Evolutionary conservation across 2,329 filamentous ascomycete genomes (phyloP).

Genomic region (Diaporthe velutina): DNA sequence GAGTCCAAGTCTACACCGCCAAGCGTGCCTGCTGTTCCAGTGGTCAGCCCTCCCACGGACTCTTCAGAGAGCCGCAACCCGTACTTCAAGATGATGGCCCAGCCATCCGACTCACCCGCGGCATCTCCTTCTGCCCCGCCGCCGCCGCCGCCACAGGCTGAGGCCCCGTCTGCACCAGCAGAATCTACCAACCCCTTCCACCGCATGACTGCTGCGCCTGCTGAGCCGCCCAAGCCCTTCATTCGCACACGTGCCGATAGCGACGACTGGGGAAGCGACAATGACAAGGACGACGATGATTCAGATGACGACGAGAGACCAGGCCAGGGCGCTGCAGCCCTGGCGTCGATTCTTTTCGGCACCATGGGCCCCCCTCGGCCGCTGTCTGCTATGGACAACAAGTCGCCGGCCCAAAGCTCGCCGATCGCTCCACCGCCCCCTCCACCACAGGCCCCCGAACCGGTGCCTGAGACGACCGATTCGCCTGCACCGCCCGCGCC

Average conservation of each 20-base stretch:
- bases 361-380: slow-evolving; percentile 96
- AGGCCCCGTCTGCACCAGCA: slow-evolving; percentile 53
- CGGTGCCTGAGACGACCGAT: slow-evolving; percentile 43
- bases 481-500: slow-evolving; percentile 49
- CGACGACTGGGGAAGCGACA: slow-evolving; percentile 89
- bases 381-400: slow-evolving; percentile 84
- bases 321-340: slow-evolving; percentile 87
- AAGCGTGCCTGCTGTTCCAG: slow-evolving; percentile 56
- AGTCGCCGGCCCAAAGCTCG: slow-evolving; percentile 57
- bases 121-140: slow-evolving; percentile 58
- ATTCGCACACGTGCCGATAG: slow-evolving; percentile 68
- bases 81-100: slow-evolving; percentile 90
- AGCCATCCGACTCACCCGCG: slow-evolving; percentile 67
- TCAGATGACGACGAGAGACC: slow-evolving; percentile 83
- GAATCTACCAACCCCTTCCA: slow-evolving; percentile 97
- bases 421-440: slow-evolving; percentile 56
- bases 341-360: slow-evolving; percentile 95
- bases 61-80: slow-evolving; percentile 88
- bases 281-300: slow-evolving; percentile 62
- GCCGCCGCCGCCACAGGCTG: slow-evolving; percentile 55
- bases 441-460: slow-evolving; percentile 50
- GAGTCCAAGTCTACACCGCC: slow-evolving; percentile 64
- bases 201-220: slow-evolving; percentile 72
- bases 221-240: slow-evolving; percentile 62
- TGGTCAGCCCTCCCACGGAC: slow-evolving; percentile 70